Evolutionary conservation across 768 basidiomycete genomes (phyloP).

Genomic region (Russula dissimulans): DNA sequence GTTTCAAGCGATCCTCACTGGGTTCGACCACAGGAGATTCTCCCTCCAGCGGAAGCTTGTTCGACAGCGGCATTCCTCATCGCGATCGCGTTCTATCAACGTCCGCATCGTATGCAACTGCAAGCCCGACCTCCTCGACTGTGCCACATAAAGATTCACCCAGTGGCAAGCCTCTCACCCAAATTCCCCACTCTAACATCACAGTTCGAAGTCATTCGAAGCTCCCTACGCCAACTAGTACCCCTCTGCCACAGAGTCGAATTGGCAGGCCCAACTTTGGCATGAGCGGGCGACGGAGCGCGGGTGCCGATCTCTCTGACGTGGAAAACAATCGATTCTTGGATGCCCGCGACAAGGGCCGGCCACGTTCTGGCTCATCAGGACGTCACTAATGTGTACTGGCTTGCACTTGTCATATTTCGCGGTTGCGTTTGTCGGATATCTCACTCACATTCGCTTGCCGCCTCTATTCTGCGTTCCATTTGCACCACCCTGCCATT

Average conservation of each 20-base stretch:
- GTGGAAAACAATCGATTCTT: constrained; percentile 9
- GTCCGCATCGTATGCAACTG: not conserved
- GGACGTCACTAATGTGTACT: constrained; percentile 13
- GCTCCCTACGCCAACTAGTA: constrained; percentile 14
- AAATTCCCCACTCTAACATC: constrained; percentile 21
- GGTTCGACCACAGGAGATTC: constrained; percentile 36
- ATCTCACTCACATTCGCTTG: not conserved
- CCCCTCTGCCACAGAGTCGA: constrained; percentile 25
- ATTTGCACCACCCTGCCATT: not conserved
- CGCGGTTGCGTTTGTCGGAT: constrained; percentile 6
- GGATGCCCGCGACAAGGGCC: constrained; percentile 19
- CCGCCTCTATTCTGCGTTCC: constrained; percentile 3
- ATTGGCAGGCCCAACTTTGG: constrained; percentile 24
- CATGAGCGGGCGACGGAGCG: constrained; percentile 21
- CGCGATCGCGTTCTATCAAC: not conserved
- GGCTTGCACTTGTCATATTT: not conserved
- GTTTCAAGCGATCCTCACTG: constrained; percentile 51
- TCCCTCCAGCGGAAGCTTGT: constrained; percentile 18
- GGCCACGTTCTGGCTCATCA: constrained; percentile 23
- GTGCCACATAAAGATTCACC: constrained; percentile 10
- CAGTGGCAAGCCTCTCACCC: constrained; percentile 9
- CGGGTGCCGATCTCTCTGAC: constrained; percentile 20
- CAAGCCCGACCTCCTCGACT: not conserved
- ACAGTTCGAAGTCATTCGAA: constrained; percentile 23
- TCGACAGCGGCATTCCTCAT: constrained; percentile 13